Evolutionary conservation across 2,329 filamentous ascomycete genomes (phyloP), one percentile per base, ranked within the genome.

Genomic region (Didymella glomerata): DNA sequence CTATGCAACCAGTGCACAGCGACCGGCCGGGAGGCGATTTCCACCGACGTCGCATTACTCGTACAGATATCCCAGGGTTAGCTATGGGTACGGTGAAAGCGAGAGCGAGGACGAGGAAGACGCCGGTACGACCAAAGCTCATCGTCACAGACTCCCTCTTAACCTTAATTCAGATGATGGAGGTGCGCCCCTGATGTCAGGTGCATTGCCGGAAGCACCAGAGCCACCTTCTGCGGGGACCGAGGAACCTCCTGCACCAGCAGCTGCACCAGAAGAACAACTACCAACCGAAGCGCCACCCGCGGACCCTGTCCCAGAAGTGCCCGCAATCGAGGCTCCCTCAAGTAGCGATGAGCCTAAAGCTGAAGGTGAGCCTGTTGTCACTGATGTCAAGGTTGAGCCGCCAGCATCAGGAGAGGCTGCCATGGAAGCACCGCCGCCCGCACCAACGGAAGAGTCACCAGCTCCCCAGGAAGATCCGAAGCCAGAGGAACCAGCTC

Each of bases 331-430:
- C 5, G 63, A 62, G 13, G 46, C 51, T 6, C 20, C 54, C 2
- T 24, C 64, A 28, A 52, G 28, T 48, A 54, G 46, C 54, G 61
- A 27, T 9, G 63, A 67, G 36, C 47, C 51, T 20, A 57, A 53
- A 51, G 53, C 54, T 10, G 66, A 58, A 42, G 55, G 30, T 48
- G 66, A 68, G 20, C 47, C 60, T 46, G 49, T 59, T 42, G 49
- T 58, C n/a, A 62, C 65, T 20, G 68, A 72, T 40, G 58, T 71
- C 27, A 70, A 73, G 59, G 62, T 65, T 41, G 73, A 74, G 38
- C 69, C 66, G 16, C 63, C 68, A 48, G 68, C 66, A 53, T 24
- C 55, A 9, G 54, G 5, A 24, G 44, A 53, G 30, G 14, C 45
- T 24, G 18, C 40, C 25, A 53, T 24, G 8, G 59, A 63, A 2